Conservation (phyloP, 2,329 filamentous ascomycete species). For the Apiospora phragmitis region DNA sequence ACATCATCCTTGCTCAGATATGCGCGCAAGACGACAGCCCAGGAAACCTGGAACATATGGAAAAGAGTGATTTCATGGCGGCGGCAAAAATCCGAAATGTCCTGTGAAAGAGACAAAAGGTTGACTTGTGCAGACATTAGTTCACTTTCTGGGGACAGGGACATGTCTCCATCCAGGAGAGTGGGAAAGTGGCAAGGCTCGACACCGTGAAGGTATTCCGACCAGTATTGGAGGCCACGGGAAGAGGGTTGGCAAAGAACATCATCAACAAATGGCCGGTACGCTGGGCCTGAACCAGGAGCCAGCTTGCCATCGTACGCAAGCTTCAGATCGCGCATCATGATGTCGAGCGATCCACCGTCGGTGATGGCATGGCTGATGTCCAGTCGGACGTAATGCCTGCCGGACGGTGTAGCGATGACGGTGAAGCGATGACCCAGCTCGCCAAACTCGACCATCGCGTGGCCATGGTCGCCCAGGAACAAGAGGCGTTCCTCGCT, state of each 20-base stretch:
- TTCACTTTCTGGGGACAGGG: constrained; percentile 6
- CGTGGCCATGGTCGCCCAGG: background rate
- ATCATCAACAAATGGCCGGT: constrained; percentile 20
- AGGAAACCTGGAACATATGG: constrained; percentile 13
- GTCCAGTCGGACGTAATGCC: constrained; percentile 29
- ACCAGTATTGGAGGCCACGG: constrained; percentile 29
- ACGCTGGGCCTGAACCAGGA: constrained; percentile 15
- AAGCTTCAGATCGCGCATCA: constrained; percentile 30
- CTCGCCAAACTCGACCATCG: background rate
- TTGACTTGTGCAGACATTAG: constrained; percentile 20
- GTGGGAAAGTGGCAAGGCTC: constrained; percentile 29
- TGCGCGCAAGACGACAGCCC: constrained; percentile 11
- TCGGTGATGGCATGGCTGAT: constrained; percentile 38
- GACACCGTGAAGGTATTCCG: constrained; percentile 22
- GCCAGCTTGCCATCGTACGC: constrained; percentile 25
- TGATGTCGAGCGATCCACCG: constrained; percentile 30
- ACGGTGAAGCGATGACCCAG: constrained; percentile 9
- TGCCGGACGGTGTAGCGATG: constrained; percentile 8
- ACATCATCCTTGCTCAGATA: constrained; percentile 13
- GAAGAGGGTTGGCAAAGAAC: constrained; percentile 18
- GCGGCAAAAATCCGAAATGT: constrained; percentile 36
- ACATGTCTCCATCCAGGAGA: constrained; percentile 4
- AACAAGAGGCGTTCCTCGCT: background rate
- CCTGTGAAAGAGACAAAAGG: background rate
- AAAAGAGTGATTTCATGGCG: constrained; percentile 40